phyloP scores from a whole-genome alignment of 2,329 filamentous ascomycete genomes.

The Fonsecaea monophora region DNA sequence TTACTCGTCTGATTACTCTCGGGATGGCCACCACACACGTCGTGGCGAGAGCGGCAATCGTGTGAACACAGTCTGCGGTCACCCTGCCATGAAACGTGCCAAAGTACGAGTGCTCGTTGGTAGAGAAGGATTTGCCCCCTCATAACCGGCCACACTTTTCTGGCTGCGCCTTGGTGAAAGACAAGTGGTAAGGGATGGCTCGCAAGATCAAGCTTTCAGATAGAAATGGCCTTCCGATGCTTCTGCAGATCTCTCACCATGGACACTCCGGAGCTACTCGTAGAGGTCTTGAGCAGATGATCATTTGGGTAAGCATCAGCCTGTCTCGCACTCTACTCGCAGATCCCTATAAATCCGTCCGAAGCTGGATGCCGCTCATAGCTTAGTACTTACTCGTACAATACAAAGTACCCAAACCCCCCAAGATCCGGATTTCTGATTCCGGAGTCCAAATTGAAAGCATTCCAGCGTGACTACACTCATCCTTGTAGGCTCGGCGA shows the following conservation, averaged over 20 bases:
- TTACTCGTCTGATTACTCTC: slow-evolving; percentile 13
- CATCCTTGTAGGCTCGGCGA: not conserved
- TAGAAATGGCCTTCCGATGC: not conserved
- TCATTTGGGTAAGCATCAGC: not conserved
- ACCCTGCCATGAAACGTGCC: not conserved
- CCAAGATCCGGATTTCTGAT: not conserved
- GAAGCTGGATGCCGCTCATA: not conserved
- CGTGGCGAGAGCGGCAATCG: slow-evolving; percentile 2
- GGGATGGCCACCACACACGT: not conserved
- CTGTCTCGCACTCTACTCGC: not conserved
- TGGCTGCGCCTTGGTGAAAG: not conserved
- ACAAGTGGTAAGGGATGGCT: not conserved
- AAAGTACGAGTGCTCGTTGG: not conserved
- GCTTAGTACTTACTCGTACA: not conserved
- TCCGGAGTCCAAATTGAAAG: not conserved
- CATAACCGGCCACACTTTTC: not conserved
- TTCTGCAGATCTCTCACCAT: not conserved
- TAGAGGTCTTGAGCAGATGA: not conserved
- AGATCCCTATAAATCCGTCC: not conserved
- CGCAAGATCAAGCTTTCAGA: no score
- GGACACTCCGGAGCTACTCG: no score
- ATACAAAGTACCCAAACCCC: not conserved
- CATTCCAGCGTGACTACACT: not conserved
- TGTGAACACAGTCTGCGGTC: not conserved
- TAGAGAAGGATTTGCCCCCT: not conserved